A percentile compares a stretch with the other conserved stretches of the same genome.
Conservation (phyloP, 805 yeast species). For the Saturnispora dispora region DNA sequence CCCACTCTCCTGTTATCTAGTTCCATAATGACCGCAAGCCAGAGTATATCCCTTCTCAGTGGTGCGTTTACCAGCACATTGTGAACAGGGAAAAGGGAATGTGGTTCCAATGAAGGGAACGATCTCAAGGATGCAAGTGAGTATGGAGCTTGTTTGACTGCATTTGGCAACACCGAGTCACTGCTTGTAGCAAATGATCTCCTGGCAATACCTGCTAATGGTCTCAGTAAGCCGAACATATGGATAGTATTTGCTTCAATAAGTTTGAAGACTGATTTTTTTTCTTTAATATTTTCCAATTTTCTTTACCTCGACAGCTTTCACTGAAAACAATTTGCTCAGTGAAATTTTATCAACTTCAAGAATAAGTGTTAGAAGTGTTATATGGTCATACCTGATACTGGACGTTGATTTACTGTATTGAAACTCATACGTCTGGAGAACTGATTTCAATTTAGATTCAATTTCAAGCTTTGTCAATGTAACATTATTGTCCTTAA, state of each 20-base stretch:
- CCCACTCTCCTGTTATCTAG: constrained; percentile 86
- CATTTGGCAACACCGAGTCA: constrained; percentile 18
- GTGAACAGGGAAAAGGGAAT: constrained; percentile 66
- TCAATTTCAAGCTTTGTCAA: too few species aligned
- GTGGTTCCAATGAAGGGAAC: constrained; percentile 90
- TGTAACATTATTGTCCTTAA: too few species aligned
- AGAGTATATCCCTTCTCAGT: constrained; percentile 79
- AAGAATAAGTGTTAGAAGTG: too few species aligned
- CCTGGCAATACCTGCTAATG: background rate
- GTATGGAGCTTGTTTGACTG: constrained; percentile 50
- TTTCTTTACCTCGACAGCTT: background rate
- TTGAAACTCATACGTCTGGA: too few species aligned
- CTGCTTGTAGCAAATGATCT: constrained; percentile 5
- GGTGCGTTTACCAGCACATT: constrained; percentile 61
- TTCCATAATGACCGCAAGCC: constrained; percentile 92
- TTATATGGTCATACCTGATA: too few species aligned
- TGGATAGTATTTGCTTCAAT: background rate
- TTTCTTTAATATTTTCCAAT: background rate
- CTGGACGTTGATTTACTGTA: too few species aligned
- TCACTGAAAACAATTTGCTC: too few species aligned
- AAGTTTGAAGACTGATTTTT: background rate
- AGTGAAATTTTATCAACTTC: too few species aligned
- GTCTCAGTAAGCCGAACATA: constrained; percentile 1
- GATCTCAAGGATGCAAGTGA: constrained; percentile 69
- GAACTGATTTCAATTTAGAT: too few species aligned